Evolutionary conservation across 139 green algal genomes (phyloP).

Genomic region (Tetradesmus obliquus): DNA sequence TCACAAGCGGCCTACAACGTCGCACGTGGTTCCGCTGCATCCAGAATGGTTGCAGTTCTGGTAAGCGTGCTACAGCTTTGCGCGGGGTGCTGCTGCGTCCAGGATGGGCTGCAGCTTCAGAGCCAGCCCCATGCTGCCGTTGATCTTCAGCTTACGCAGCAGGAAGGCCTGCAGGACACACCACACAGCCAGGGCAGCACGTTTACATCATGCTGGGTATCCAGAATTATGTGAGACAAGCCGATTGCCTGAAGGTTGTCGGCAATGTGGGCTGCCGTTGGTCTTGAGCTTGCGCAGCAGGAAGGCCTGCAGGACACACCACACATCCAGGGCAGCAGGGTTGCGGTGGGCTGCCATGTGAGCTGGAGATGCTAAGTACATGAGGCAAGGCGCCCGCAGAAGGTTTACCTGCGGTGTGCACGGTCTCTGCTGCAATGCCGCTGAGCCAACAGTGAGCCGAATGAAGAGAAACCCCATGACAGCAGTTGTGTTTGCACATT

Average conservation of each 20-base stretch:
- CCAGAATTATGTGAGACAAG: not conserved
- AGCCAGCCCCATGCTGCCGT: slow-evolving; percentile 84
- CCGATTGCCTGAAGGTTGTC: not conserved
- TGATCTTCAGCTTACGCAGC: slow-evolving; percentile 91
- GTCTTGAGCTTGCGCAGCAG: slow-evolving; percentile 92
- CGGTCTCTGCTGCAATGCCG: too few species aligned
- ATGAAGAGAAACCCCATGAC: too few species aligned
- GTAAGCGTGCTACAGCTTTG: slow-evolving; percentile 71
- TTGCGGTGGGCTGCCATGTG: too few species aligned
- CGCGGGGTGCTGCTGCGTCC: slow-evolving; percentile 78
- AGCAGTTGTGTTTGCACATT: too few species aligned
- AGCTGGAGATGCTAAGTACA: too few species aligned
- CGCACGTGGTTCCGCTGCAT: not conserved
- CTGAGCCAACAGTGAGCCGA: too few species aligned
- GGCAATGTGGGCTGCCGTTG: slow-evolving; percentile 49
- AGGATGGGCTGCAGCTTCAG: slow-evolving; percentile 91
- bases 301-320: slow-evolving; percentile 75
- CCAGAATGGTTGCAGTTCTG: not conserved
- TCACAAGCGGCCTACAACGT: too few species aligned
- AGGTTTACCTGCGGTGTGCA: too few species aligned
- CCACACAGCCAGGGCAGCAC: not conserved
- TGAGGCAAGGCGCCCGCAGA: too few species aligned
- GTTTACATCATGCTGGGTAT: not conserved
- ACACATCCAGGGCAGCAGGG: too few species aligned
- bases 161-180: slow-evolving; percentile 81